A percentile compares a stretch with the other conserved stretches of the same genome.
phyloP scores from a whole-genome alignment of 371 early-diverging fungal species.

The Spiromyces aspiralis region DNA sequence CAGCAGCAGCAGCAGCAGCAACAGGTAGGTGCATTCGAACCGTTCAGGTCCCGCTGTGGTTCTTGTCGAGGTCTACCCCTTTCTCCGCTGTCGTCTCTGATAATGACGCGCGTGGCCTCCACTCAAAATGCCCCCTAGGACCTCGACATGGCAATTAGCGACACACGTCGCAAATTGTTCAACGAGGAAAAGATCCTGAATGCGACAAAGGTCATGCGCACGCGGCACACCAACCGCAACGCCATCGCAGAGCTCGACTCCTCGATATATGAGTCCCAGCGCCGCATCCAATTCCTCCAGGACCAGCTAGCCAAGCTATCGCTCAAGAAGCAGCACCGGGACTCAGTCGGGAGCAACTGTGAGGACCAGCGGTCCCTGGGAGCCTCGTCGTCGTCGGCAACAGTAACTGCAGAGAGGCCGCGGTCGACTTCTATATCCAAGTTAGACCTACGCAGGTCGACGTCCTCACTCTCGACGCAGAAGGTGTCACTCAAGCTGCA shows the following conservation, averaged over 20 bases:
- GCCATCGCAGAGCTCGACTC: conserved; percentile 60
- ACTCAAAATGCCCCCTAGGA: conserved; percentile 4
- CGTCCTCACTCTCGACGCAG: conserved; percentile 57
- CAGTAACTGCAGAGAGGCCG: conserved; percentile 2
- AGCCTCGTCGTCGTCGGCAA: conserved; percentile 6
- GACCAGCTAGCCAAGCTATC: conserved; percentile 30
- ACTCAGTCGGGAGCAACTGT: conserved; percentile 1
- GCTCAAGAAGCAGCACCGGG: conserved; percentile 29
- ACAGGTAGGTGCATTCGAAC: not conserved
- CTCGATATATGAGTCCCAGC: conserved; percentile 57
- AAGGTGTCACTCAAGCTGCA: conserved; percentile 74
- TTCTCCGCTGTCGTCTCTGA: no score
- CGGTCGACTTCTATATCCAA: conserved; percentile 18
- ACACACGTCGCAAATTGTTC: conserved; percentile 34
- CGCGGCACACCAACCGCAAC: conserved; percentile 45
- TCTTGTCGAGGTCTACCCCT: no score
- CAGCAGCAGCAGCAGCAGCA: not conserved
- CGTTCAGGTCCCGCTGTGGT: no score
- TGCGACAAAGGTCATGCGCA: conserved; percentile 49
- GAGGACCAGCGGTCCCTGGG: not conserved
- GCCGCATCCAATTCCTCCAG: conserved; percentile 64
- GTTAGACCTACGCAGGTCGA: conserved; percentile 51
- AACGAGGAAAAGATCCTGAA: conserved; percentile 47
- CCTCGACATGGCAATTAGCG: conserved; percentile 28
- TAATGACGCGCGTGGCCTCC: no score